Conservation (phyloP, 1,284 basidiomycete species). For the Ganoderma lucidum region DNA sequence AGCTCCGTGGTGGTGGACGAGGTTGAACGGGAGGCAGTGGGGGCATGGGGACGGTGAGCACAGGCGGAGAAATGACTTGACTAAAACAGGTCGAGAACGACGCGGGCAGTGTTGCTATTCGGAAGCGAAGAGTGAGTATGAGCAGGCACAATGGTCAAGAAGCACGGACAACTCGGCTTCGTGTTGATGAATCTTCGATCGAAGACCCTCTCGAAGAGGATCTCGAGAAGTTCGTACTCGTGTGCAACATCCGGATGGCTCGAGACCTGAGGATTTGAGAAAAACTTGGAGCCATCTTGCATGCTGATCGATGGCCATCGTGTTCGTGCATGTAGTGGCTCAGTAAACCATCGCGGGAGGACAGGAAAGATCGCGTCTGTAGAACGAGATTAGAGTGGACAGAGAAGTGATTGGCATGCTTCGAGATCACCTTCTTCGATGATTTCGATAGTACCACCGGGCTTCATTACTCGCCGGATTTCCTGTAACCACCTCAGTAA, state of each 20-base stretch:
- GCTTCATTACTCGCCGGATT: constrained; percentile 68
- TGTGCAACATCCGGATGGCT: constrained; percentile 32
- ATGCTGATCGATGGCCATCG: constrained; percentile 32
- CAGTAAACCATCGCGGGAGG: constrained; percentile 45
- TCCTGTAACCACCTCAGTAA: constrained; percentile 53
- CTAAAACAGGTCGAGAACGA: constrained; percentile 76
- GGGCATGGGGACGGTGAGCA: constrained; percentile 72
- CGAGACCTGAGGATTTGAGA: constrained; percentile 20
- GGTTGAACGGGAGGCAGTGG: constrained; percentile 67
- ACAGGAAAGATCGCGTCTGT: constrained; percentile 44
- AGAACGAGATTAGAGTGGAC: constrained; percentile 8
- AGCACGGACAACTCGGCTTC: constrained; percentile 40
- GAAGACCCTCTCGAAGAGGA: constrained; percentile 43
- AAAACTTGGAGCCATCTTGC: constrained; percentile 33
- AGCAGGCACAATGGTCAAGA: neutral
- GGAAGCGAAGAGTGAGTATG: neutral
- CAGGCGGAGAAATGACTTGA: constrained; percentile 65
- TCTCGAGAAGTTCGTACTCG: constrained; percentile 44
- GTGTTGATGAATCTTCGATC: constrained; percentile 45
- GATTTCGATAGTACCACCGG: constrained; percentile 71
- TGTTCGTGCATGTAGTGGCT: constrained; percentile 38
- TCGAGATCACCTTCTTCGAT: constrained; percentile 65
- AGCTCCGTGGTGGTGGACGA: constrained; percentile 29
- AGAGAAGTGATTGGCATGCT: neutral
- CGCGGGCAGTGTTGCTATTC: constrained; percentile 66